Base-by-base conservation (phyloP, 2,329 filamentous ascomycete genomes). In the Pyrenophora seminiperda region DNA sequence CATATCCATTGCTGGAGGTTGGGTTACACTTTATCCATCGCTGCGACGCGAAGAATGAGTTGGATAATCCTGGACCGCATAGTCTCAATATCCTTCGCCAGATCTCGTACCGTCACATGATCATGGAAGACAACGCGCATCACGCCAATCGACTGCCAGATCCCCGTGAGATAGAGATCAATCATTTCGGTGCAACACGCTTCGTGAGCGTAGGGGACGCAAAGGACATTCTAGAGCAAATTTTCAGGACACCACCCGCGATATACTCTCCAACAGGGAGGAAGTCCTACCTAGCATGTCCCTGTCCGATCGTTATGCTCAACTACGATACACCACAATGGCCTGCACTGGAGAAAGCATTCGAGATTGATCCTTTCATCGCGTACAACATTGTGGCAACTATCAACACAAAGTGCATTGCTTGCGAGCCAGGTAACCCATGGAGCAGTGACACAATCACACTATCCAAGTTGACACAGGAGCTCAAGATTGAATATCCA, bases 301-400 rank as follows among this genome's bases (percentile, higher is more conserved):
- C 32, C 29, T 17, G 44, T 11, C 44, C 44, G 2, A 22, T 47
- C 5, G 37, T 47, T 4, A 15, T 47, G 3, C 37, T 47, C 10
- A 41, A 41, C 37, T 20, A 20, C n/a, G 31, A 41, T 5, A 3
- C 10, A n/a, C 31, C 31, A 31, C 44, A 47, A 17, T 18, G n/a
- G 6, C 19, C 29, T 7, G 1, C 18, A 30, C 37, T 47, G 3
- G 19, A 34, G 5, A 1, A 22, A 9, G 14, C 7, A n/a, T 30
- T 47, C 7, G 1, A n/a, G 3, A 7, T 33, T 5, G n/a, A 30
- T 11, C 22, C 30, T 17, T 22, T 15, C 0, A 20, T 30, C 4
- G 33, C 30, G 38, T 7, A 36, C 2, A 41, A 41, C 14, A 11
- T 36, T 11, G 37, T 47, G 15, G 31, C 44, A 15, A 47, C 29